phyloP scores from a whole-genome alignment of 495 filamentous ascomycete genomes.

The Penicillium coprophilum region DNA sequence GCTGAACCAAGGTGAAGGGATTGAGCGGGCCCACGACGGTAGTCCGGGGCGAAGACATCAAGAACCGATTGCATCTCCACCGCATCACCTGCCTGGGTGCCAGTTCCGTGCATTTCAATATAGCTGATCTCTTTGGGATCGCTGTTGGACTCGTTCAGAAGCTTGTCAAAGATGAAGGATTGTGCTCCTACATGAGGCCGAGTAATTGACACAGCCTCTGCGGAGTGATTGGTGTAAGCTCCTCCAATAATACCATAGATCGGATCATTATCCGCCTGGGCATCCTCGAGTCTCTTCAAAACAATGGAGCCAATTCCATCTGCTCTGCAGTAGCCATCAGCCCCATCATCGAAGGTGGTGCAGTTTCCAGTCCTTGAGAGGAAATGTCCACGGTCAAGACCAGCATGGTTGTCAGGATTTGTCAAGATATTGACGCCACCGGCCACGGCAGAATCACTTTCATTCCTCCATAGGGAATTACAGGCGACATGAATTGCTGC shows the following conservation, averaged over 20 bases:
- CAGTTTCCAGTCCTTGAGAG: slow-evolving; percentile 76
- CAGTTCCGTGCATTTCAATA: slow-evolving; percentile 89
- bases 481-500: slow-evolving; percentile 84
- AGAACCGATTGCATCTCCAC: slow-evolving; percentile 78
- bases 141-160: slow-evolving; percentile 67
- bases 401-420: slow-evolving; percentile 82
- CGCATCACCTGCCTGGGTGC: slow-evolving; percentile 78
- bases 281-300: slow-evolving; percentile 74
- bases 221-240: slow-evolving; percentile 72
- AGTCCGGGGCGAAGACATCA: slow-evolving; percentile 73
- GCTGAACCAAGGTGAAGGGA: slow-evolving; percentile 79
- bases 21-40: slow-evolving; percentile 64
- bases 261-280: slow-evolving; percentile 69
- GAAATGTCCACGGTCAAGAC: slow-evolving; percentile 81
- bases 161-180: slow-evolving; percentile 63
- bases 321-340: slow-evolving; percentile 76
- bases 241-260: slow-evolving; percentile 67
- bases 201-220: slow-evolving; percentile 77
- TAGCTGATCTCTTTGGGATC: slow-evolving; percentile 76
- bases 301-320: slow-evolving; percentile 71
- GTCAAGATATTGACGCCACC: slow-evolving; percentile 81
- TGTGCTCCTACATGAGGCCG: slow-evolving; percentile 76
- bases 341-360: slow-evolving; percentile 74
- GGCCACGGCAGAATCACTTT: slow-evolving; percentile 81
- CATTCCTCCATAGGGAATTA: slow-evolving; percentile 74